Base-by-base conservation (phyloP, 1,284 basidiomycete genomes). In the Cerioporus squamosus region DNA sequence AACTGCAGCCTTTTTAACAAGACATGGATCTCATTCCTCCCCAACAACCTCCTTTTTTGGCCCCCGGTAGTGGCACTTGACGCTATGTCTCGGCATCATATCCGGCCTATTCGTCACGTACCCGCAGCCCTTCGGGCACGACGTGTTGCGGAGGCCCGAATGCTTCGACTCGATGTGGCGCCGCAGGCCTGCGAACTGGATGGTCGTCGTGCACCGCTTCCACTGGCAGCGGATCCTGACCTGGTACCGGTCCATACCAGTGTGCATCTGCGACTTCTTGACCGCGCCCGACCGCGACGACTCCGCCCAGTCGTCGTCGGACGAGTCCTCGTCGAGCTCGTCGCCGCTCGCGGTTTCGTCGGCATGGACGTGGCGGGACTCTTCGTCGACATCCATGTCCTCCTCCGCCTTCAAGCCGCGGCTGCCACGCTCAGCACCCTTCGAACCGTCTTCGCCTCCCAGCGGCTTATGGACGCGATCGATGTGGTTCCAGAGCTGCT, bases 151-250 rank as follows among this genome's bases (percentile, higher is more conserved):
- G 1, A 55, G 7, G 1, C 44, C 49, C 31, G 51, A 39, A 40
- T 59, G 58, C 53, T 52, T 52, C 39, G 49, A 52, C 49, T 59
- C 57, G 44, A 59, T 31, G 31, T 59, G 58, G 1, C 58, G 58
- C 29, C 50, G 33, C 20, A 59, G 18, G 12, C 40, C 58, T 2
- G 43, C 33, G 40, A 38, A 55, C 49, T 55, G 53, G 20, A 59
- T 52, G 23, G 40, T 46, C 4, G 44, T 29, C 23, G 22, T n/a
- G 58, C 58, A 59, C 2, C 50, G 53, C 1, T 22, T 17, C 58
- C 58, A 59, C 23, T 17, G 33, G 53, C 58, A 59, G 10, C 40
- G 39, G 10, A 55, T 50, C 48, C 29, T 31, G 36, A 36, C 26
- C 48, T 50, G 48, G 36, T 50, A 50, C 15, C 23, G 15, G 17